Percentiles rank a stretch among this genome's conserved stretches.
These are phyloP conservation scores for Powellomyces hirtus DNA, from an alignment of 192 early-diverging fungal genomes.

Conservation along the genomic window DNA sequence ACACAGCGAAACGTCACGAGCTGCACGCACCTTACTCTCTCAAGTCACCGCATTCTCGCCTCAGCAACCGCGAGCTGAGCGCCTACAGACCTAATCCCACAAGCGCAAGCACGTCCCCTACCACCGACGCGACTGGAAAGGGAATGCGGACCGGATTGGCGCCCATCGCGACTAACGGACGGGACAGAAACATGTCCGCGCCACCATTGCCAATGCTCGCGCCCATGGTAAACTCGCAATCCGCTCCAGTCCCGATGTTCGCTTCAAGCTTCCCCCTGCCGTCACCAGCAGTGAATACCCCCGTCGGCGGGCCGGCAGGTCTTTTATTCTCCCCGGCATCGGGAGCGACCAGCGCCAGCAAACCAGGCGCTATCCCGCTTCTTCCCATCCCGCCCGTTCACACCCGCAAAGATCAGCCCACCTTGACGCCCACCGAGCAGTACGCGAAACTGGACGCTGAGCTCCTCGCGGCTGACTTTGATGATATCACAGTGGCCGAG, in stretches of 20 bases:
- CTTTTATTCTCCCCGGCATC: too few species aligned
- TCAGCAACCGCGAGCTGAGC: conserved; percentile 5
- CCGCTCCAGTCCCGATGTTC: neutral
- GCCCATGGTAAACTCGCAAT: neutral
- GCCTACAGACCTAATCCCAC: neutral
- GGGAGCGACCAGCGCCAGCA: neutral
- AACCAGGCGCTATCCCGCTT: conserved; percentile 2
- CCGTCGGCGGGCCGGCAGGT: neutral
- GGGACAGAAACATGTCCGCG: neutral
- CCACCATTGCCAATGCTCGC: neutral
- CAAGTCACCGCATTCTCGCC: neutral
- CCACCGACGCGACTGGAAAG: neutral
- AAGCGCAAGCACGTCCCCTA: neutral
- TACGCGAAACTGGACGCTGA: conserved; percentile 56
- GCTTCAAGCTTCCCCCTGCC: neutral
- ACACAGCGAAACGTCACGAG: neutral
- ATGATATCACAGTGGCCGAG: conserved; percentile 73
- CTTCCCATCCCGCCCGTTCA: neutral
- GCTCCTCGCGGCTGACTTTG: conserved; percentile 63
- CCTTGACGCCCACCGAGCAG: conserved; percentile 17
- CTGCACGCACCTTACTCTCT: neutral
- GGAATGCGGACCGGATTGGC: neutral
- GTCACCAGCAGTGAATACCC: neutral
- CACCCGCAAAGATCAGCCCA: conserved; percentile 9
- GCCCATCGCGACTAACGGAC: too few species aligned